These are phyloP conservation scores for Carex littledalei DNA, from an alignment of 176 grass and related monocot genomes.

Conservation along the genomic window DNA sequence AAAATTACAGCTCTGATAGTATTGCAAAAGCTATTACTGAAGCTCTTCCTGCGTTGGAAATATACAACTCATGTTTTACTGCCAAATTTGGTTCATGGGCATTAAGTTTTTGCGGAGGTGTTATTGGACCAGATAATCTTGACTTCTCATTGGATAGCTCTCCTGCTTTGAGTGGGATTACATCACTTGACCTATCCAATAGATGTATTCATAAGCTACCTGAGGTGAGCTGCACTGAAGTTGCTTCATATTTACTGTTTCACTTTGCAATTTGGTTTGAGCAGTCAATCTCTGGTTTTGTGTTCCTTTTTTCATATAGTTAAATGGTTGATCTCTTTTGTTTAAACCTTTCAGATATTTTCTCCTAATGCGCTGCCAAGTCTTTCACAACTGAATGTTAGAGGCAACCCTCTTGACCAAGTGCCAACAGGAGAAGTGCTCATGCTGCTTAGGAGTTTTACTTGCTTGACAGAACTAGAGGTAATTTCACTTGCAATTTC, in stretches of 20 bases:
- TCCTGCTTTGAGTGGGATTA: conserved; percentile 44
- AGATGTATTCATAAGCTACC: conserved; percentile 59
- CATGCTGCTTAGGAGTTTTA: conserved; percentile 48
- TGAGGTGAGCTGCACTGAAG: conserved; percentile 37
- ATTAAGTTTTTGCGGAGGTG: conserved; percentile 80
- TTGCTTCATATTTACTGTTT: background rate
- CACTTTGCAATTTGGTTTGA: background rate
- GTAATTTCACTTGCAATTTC: conserved; percentile 31
- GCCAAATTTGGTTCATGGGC: conserved; percentile 59
- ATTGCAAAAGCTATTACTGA: conserved; percentile 50
- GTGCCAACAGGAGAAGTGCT: conserved; percentile 41
- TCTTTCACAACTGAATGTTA: conserved; percentile 71
- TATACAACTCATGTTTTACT: conserved; percentile 84
- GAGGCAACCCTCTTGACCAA: conserved; percentile 83
- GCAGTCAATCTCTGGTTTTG: background rate
- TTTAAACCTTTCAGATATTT: conserved; percentile 46
- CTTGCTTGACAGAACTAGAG: conserved; percentile 70
- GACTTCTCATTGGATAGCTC: conserved; percentile 32
- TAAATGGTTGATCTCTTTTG: background rate
- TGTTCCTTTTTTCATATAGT: conserved; percentile 7
- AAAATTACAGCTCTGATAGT: conserved; percentile 32
- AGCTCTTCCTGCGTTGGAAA: conserved; percentile 59
- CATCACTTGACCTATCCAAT: conserved; percentile 75
- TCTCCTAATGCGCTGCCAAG: conserved; percentile 46
- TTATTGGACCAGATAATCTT: conserved; percentile 66